phyloP scores from a whole-genome alignment of 1,139 yeast genomes.

The Blastobotrys arbuscula region DNA sequence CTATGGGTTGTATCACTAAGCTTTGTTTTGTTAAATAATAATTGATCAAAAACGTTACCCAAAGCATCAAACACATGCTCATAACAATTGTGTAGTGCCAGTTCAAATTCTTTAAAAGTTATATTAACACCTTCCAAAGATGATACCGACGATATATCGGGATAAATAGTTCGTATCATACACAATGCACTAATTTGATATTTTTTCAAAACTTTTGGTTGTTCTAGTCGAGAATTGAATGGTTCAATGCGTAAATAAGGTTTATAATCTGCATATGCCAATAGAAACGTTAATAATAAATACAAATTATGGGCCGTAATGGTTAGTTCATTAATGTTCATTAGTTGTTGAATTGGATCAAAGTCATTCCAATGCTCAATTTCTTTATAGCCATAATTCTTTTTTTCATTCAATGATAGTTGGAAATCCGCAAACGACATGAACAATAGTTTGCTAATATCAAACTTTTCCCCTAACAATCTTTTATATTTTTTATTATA shows the following conservation, averaged over 20 bases:
- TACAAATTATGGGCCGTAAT: slow-evolving; percentile 23
- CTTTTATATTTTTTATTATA: slow-evolving; percentile 35
- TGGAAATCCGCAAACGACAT: slow-evolving; percentile 30
- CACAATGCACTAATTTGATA: slow-evolving; percentile 11
- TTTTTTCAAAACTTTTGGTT: slow-evolving; percentile 1
- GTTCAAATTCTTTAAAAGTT: slow-evolving; percentile 20
- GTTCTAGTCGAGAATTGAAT: slow-evolving; percentile 6
- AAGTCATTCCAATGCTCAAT: slow-evolving; percentile 29
- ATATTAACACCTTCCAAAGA: slow-evolving; percentile 18
- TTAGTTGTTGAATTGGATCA: slow-evolving; percentile 23
- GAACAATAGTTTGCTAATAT: slow-evolving; percentile 38
- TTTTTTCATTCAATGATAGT: neutral
- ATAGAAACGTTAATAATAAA: slow-evolving; percentile 24
- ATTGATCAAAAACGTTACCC: slow-evolving; percentile 24
- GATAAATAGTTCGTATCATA: slow-evolving; percentile 20
- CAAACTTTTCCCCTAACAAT: slow-evolving; percentile 33
- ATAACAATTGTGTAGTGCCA: slow-evolving; percentile 17
- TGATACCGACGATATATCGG: slow-evolving; percentile 14
- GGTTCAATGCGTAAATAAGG: slow-evolving; percentile 8
- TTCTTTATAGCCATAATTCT: slow-evolving; percentile 1
- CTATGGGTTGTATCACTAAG: neutral
- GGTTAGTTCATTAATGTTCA: slow-evolving; percentile 20
- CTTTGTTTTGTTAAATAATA: slow-evolving; percentile 18
- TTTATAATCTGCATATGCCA: slow-evolving; percentile 22
- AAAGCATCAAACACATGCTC: slow-evolving; percentile 26